These are phyloP conservation scores for Hypoxylon subgilvum DNA, from an alignment of 495 filamentous ascomycete species.

Conservation along the genomic window DNA sequence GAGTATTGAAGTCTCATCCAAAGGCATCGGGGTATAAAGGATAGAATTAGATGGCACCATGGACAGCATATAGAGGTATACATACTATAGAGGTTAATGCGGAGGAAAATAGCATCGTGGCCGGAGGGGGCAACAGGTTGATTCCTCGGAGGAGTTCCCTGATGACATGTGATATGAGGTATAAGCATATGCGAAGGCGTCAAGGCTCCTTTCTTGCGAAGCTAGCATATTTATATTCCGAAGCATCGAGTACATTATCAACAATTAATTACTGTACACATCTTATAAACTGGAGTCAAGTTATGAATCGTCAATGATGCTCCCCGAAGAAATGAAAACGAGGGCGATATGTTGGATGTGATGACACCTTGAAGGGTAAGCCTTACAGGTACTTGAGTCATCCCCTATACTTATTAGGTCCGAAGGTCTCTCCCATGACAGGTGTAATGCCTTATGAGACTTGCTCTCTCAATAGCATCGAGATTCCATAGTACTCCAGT, in stretches of 20 bases:
- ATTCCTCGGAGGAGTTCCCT: conserved; percentile 13
- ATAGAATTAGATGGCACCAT: conserved; percentile 31
- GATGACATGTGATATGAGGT: conserved; percentile 37
- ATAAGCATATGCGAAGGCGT: conserved; percentile 36
- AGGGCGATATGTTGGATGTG: too few species aligned
- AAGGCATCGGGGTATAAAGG: conserved; percentile 23
- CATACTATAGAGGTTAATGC: conserved; percentile 36
- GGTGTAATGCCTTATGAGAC: too few species aligned
- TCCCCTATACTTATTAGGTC: too few species aligned
- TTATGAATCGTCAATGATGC: too few species aligned
- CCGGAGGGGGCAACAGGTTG: conserved; percentile 19
- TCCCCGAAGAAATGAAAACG: too few species aligned
- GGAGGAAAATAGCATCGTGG: conserved; percentile 32
- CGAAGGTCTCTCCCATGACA: too few species aligned
- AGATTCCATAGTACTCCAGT: too few species aligned
- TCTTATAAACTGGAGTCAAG: too few species aligned
- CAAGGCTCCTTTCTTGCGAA: conserved; percentile 25
- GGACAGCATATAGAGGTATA: conserved; percentile 36
- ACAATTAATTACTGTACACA: background rate
- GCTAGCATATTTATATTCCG: background rate
- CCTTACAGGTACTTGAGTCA: too few species aligned
- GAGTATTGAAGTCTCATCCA: conserved; percentile 23
- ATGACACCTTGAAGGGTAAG: too few species aligned
- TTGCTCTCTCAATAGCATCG: too few species aligned
- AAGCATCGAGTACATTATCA: background rate